phyloP scores from a whole-genome alignment of 352 stramenopile genomes.

The Pythium phragmitis region DNA sequence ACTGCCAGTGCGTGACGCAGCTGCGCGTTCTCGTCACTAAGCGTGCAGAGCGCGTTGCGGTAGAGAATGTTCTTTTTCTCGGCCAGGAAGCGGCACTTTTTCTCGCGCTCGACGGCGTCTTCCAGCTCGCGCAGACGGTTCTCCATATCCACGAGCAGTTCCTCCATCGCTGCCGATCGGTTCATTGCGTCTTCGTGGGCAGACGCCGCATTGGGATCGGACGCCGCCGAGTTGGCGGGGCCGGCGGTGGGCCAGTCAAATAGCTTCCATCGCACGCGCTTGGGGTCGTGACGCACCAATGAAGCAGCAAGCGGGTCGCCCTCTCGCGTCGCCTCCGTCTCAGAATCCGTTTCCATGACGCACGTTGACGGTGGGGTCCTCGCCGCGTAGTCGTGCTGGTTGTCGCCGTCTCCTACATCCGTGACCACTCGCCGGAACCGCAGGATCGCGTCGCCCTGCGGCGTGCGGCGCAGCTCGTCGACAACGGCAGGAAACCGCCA shows the following conservation, averaged over 20 bases:
- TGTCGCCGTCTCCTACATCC: not conserved
- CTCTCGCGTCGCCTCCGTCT: not conserved
- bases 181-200: constrained; percentile 17
- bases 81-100: constrained; percentile 68
- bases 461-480: constrained; percentile 57
- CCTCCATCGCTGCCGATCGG: constrained; percentile 16
- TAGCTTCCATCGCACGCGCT: constrained; percentile 22
- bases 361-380: not conserved
- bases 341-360: not conserved
- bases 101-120: constrained; percentile 48
- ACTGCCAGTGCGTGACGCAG: constrained; percentile 41
- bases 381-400: constrained; percentile 1
- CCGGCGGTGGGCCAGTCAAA: constrained; percentile 21
- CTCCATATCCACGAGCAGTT: constrained; percentile 34
- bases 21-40: constrained; percentile 56
- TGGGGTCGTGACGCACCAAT: not conserved
- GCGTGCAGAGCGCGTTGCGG: constrained; percentile 54
- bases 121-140: constrained; percentile 35
- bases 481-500: constrained; percentile 50
- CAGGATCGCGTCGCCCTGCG: constrained; percentile 38
- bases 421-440: constrained; percentile 35
- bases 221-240: not conserved
- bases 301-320: not conserved
- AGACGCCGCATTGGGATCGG: not conserved
- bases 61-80: constrained; percentile 80